Base-by-base conservation (phyloP, 345 rosid species). In the Garcia nutans region DNA sequence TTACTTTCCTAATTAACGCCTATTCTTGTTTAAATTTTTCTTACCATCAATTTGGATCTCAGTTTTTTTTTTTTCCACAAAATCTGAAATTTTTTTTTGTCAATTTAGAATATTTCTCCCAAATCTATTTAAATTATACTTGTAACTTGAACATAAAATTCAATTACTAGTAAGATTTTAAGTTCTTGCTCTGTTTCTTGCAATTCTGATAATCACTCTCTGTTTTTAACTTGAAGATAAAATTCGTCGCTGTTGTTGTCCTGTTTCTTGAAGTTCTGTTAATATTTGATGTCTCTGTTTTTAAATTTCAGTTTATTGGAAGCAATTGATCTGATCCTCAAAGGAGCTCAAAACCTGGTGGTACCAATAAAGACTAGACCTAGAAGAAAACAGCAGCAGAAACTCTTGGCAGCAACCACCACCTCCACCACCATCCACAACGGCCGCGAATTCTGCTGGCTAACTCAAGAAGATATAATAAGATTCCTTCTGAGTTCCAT, bases 321-420 rank as follows among this genome's bases (percentile, higher is more conserved):
- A 55, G 97, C 96, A n/a, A 89, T 95, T 73, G 96, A 90, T 84
- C 81, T 90, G 76, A 88, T 95, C 19, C 85, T 91, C 50, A 70
- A 83, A 87, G 99, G 99, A 77, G 94, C 96, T 54, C 97, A 95
- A 49, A 93, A 91, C 77, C 82, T 95, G 19, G 91, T 95, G 41
- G 94, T 93, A 3, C 97, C 96, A 20, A 93, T 95, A 65, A 85
- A 80, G 76, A 84, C 86, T 49, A 83, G 82, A 22, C 55, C 65
- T 49, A 76, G 86, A 78, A 90, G 84, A 69, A 89, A 82, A 56
- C 91, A 84, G 69, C 85, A 82, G 10, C 83, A 76, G 41, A 84
- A 85, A 50, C 72, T 85, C 65, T 58, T 50, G 20, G 44, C 74
- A 16, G 19, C 87, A 54, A 41, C 81, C 37, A 65, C 37, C 49